A percentile compares a stretch with the other conserved stretches of the same genome.
Conservation (phyloP, 1,284 basidiomycete genomes). For the Malassezia obtusa region DNA sequence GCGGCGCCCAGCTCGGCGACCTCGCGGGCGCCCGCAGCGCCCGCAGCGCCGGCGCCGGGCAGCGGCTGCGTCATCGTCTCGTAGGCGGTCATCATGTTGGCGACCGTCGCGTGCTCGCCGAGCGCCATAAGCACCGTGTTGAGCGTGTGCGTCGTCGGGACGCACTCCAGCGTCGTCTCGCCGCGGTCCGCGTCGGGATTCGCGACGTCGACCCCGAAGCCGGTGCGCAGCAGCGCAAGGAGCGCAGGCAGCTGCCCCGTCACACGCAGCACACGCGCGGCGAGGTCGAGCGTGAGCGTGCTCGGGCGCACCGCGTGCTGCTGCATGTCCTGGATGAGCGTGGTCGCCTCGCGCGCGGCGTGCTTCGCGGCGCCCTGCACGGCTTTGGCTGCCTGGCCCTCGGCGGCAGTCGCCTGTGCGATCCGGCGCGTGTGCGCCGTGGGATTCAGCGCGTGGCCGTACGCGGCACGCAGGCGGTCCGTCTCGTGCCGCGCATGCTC, state of each 20-base stretch:
- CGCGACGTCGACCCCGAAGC: conserved; percentile 35
- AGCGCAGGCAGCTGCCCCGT: conserved; percentile 36
- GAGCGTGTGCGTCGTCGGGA: conserved; percentile 33
- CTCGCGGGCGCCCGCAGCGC: background rate
- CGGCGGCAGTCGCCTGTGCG: conserved; percentile 16
- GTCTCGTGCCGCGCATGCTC: conserved; percentile 26
- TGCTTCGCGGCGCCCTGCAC: conserved; percentile 24
- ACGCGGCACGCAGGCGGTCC: conserved; percentile 7
- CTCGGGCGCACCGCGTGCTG: conserved; percentile 23
- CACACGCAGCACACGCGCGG: conserved; percentile 30
- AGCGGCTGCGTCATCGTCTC: conserved; percentile 36
- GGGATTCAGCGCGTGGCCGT: conserved; percentile 6
- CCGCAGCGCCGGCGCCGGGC: background rate
- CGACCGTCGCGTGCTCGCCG: conserved; percentile 39
- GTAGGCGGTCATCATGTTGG: conserved; percentile 40
- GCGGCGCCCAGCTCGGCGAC: background rate
- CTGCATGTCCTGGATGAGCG: conserved; percentile 30
- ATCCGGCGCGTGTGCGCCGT: background rate
- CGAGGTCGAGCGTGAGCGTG: conserved; percentile 32
- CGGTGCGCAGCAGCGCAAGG: conserved; percentile 25
- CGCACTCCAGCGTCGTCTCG: background rate
- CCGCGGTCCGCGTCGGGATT: conserved; percentile 21
- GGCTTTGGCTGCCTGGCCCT: conserved; percentile 18
- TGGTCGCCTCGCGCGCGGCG: conserved; percentile 25
- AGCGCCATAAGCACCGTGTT: conserved; percentile 44